Conservation (phyloP, 305 asterid genomes). For the Withania somnifera region DNA sequence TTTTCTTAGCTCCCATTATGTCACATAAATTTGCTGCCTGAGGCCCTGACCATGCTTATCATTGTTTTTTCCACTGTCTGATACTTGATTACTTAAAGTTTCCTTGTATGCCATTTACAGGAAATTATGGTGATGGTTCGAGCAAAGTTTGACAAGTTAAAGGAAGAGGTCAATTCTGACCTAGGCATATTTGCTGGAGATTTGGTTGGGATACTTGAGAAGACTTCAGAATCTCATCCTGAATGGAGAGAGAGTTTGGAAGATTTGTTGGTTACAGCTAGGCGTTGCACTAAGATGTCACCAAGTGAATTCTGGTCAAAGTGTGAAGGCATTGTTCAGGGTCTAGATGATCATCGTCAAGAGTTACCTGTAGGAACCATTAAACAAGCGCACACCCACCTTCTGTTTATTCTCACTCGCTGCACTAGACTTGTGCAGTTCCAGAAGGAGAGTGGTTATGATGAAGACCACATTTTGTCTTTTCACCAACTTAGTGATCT, state of each 20-base stretch:
- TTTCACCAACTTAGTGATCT: slow-evolving; percentile 83
- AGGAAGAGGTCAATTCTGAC: slow-evolving; percentile 84
- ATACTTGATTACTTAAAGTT: neutral
- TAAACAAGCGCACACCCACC: slow-evolving; percentile 85
- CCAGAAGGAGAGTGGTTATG: slow-evolving; percentile 87
- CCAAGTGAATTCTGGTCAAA: slow-evolving; percentile 80
- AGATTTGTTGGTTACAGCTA: slow-evolving; percentile 72
- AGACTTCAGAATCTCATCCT: slow-evolving; percentile 54
- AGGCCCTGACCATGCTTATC: neutral
- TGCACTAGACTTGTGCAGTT: slow-evolving; percentile 95
- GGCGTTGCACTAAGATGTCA: slow-evolving; percentile 77
- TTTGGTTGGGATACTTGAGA: slow-evolving; percentile 73
- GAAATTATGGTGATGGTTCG: slow-evolving; percentile 76
- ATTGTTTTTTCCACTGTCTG: neutral
- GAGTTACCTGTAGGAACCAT: slow-evolving; percentile 68
- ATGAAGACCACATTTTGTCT: slow-evolving; percentile 55
- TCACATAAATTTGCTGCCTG: slow-evolving; percentile 4
- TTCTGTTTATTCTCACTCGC: slow-evolving; percentile 84
- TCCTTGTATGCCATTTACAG: slow-evolving; percentile 26
- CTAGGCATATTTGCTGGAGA: slow-evolving; percentile 88
- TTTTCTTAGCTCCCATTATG: slow-evolving; percentile 25
- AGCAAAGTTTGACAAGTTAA: slow-evolving; percentile 68
- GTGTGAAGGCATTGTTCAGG: slow-evolving; percentile 90
- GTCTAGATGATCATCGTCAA: slow-evolving; percentile 89
- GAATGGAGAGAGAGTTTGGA: slow-evolving; percentile 68